These are phyloP conservation scores for Laguncularia racemosa DNA, from an alignment of 345 rosid species.

Conservation along the genomic window DNA sequence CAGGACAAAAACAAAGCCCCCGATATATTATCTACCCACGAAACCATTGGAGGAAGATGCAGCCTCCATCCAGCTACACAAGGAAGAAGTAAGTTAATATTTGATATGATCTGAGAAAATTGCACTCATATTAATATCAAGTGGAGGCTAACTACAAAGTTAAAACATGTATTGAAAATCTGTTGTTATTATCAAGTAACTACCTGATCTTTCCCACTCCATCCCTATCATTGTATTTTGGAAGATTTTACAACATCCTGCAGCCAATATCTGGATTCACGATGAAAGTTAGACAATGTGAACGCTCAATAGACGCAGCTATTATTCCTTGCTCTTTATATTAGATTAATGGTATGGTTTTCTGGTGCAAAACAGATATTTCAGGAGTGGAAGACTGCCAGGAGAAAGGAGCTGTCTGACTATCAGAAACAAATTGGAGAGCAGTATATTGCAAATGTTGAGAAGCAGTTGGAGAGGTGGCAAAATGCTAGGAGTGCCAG, in stretches of 20 bases:
- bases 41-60: constrained; percentile 65
- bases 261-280: no score
- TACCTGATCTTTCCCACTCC: no score
- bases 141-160: no score
- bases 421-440: constrained; percentile 81
- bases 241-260: no score
- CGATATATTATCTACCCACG: constrained; percentile 59
- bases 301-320: no score
- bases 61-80: constrained; percentile 42
- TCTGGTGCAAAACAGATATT: constrained; percentile 34
- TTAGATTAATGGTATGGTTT: not conserved
- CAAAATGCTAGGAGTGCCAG: constrained; percentile 78
- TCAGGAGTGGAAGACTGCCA: constrained; percentile 65
- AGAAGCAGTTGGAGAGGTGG: constrained; percentile 94
- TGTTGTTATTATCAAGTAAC: no score
- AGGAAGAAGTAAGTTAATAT: constrained; percentile 48
- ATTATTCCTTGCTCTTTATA: not conserved
- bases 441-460: constrained; percentile 61
- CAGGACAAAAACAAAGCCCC: constrained; percentile 94
- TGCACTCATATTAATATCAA: no score
- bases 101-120: not conserved
- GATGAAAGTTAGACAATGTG: no score
- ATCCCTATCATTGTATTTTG: no score
- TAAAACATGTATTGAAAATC: no score
- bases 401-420: constrained; percentile 69